Conservation (phyloP, 257 asterid genomes). For the Henckelia pumila region DNA sequence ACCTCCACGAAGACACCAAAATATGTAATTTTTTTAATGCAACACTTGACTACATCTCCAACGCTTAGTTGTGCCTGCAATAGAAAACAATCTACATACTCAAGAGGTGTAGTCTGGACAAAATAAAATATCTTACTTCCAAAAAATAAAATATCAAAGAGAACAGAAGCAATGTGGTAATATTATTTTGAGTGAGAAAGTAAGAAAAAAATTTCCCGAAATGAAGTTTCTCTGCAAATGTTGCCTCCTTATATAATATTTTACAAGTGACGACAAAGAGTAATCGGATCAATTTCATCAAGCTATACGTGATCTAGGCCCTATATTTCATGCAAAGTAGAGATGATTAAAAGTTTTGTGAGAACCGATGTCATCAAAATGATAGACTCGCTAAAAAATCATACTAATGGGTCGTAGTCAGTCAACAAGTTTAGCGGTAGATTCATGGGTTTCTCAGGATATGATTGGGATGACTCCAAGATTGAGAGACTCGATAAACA, state of each 20-base stretch:
- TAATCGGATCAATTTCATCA: neutral
- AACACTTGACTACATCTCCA: conserved; percentile 86
- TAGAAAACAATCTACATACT: conserved; percentile 21
- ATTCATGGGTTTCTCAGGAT: neutral
- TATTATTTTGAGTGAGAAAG: neutral
- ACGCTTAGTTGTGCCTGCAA: conserved; percentile 72
- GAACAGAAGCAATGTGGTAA: neutral
- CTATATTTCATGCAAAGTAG: neutral
- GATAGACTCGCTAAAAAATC: neutral
- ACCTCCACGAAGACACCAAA: conserved; percentile 96
- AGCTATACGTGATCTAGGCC: neutral
- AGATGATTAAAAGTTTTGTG: neutral
- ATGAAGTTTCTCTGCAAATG: neutral
- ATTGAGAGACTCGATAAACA: too few relatives aligned
- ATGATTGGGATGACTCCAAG: neutral
- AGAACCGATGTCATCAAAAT: neutral
- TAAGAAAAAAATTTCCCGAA: neutral
- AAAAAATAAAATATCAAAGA: neutral
- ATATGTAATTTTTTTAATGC: conserved; percentile 84
- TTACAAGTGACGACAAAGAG: neutral
- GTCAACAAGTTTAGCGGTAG: neutral
- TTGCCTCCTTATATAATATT: neutral
- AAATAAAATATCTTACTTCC: neutral
- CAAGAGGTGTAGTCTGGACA: conserved; percentile 7
- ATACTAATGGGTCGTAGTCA: neutral